These are phyloP conservation scores for Moesziomyces antarcticus DNA, from an alignment of 1,284 basidiomycete genomes.

Conservation along the genomic window DNA sequence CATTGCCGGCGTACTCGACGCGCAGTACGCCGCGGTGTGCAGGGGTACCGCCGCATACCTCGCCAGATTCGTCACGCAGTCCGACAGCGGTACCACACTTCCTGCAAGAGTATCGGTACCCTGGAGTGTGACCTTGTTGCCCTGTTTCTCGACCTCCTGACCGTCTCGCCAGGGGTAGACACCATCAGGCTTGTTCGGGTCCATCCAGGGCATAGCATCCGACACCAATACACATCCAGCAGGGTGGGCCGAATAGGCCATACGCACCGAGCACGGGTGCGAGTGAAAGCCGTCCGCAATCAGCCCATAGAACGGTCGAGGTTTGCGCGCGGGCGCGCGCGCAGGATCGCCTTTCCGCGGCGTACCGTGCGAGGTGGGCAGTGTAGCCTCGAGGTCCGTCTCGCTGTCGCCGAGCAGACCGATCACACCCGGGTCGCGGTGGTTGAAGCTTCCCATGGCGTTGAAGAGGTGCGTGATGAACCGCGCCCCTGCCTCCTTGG, in stretches of 20 bases:
- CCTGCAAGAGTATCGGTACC: constrained; percentile 88
- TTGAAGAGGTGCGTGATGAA: constrained; percentile 93
- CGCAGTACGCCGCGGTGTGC: constrained; percentile 83
- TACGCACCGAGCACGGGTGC: constrained; percentile 86
- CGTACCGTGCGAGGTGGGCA: background rate
- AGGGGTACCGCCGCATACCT: constrained; percentile 83
- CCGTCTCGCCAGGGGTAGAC: constrained; percentile 86
- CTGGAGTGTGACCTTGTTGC: constrained; percentile 82
- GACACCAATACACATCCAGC: constrained; percentile 88
- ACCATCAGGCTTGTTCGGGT: constrained; percentile 84
- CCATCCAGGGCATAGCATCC: constrained; percentile 87
- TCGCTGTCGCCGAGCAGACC: constrained; percentile 80
- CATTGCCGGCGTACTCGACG: constrained; percentile 83
- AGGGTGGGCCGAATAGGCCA: constrained; percentile 83
- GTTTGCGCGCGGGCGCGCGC: background rate
- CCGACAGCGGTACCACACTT: constrained; percentile 76
- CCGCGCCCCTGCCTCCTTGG: constrained; percentile 77
- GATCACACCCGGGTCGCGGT: constrained; percentile 74
- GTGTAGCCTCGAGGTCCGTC: constrained; percentile 22
- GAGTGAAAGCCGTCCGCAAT: constrained; percentile 92
- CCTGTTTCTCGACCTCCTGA: constrained; percentile 80
- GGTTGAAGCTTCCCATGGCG: constrained; percentile 87
- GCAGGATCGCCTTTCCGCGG: background rate
- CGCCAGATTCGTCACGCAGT: constrained; percentile 84
- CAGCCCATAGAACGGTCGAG: constrained; percentile 78